These are phyloP conservation scores for Kodamaea hsintzibuensis DNA, from an alignment of 805 yeast species.

Conservation along the genomic window DNA sequence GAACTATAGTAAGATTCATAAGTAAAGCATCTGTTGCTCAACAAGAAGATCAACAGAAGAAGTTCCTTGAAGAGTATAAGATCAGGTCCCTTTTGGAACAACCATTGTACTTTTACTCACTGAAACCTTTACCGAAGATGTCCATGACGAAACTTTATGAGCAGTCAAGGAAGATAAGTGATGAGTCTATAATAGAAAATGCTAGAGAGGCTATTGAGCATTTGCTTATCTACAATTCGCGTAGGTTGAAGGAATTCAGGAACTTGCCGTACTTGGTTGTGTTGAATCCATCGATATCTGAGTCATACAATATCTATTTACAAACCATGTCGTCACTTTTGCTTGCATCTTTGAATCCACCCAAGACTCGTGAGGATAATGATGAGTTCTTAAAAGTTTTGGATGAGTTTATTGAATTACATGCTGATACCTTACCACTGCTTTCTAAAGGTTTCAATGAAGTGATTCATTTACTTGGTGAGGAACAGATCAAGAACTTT, in stretches of 20 bases:
- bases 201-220: constrained; percentile 60
- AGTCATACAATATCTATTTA: constrained; percentile 71
- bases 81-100: constrained; percentile 59
- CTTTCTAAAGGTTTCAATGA: constrained; percentile 83
- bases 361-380: constrained; percentile 55
- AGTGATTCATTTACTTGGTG: constrained; percentile 48
- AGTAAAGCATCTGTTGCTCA: neutral
- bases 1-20: neutral
- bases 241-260: constrained; percentile 68
- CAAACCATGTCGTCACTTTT: constrained; percentile 54
- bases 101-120: constrained; percentile 57
- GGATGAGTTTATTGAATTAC: constrained; percentile 64
- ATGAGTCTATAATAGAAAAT: constrained; percentile 36
- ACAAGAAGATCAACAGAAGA: constrained; percentile 22
- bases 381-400: constrained; percentile 53
- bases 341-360: constrained; percentile 35
- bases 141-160: constrained; percentile 51
- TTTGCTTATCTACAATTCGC: constrained; percentile 63
- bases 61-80: constrained; percentile 54
- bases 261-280: constrained; percentile 81
- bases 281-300: constrained; percentile 82
- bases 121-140: constrained; percentile 52
- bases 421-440: constrained; percentile 80
- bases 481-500: constrained; percentile 56
- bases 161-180: constrained; percentile 41